These are phyloP conservation scores for Chlorella sp. DNA, from an alignment of 139 green algal genomes.

Conservation along the genomic window DNA sequence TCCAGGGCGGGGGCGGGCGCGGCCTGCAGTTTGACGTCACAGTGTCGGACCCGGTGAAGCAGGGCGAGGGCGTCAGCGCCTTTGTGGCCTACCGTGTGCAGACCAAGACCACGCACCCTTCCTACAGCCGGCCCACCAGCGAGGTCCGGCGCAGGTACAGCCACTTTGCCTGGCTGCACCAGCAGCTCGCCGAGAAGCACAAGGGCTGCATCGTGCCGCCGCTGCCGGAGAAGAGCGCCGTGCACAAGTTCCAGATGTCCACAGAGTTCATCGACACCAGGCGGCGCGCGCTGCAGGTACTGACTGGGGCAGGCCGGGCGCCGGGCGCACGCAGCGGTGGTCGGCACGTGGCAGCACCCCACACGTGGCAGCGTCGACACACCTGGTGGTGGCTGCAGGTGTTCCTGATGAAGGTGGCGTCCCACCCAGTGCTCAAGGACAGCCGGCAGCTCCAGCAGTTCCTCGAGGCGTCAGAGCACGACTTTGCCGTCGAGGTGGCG, in stretches of 20 bases:
- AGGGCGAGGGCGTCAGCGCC: slow-evolving; percentile 76
- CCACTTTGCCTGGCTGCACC: slow-evolving; percentile 87
- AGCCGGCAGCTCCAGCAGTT: slow-evolving; percentile 58
- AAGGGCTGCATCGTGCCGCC: slow-evolving; percentile 84
- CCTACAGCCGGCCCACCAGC: slow-evolving; percentile 11
- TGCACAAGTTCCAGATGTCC: slow-evolving; percentile 89
- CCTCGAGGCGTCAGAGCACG: slow-evolving; percentile 62
- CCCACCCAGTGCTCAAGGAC: slow-evolving; percentile 66
- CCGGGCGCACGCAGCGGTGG: not conserved
- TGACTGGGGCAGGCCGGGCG: not conserved
- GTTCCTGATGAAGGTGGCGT: slow-evolving; percentile 66
- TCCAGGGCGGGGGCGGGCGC: not conserved
- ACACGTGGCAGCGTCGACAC: too few relatives aligned
- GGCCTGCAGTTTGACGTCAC: slow-evolving; percentile 48
- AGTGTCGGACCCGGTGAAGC: slow-evolving; percentile 86
- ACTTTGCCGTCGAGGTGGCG: slow-evolving; percentile 70
- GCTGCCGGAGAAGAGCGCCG: slow-evolving; percentile 85
- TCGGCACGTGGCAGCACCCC: too few relatives aligned
- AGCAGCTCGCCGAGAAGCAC: slow-evolving; percentile 69
- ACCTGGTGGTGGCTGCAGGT: slow-evolving; percentile 34
- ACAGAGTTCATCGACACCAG: slow-evolving; percentile 88
- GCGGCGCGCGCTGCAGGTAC: slow-evolving; percentile 62
- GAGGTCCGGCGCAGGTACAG: slow-evolving; percentile 86
- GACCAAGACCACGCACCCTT: slow-evolving; percentile 24
- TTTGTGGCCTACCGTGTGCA: slow-evolving; percentile 49